Evolutionary conservation across 768 basidiomycete genomes (phyloP).

Genomic region (Rhizopogon roseolus): DNA sequence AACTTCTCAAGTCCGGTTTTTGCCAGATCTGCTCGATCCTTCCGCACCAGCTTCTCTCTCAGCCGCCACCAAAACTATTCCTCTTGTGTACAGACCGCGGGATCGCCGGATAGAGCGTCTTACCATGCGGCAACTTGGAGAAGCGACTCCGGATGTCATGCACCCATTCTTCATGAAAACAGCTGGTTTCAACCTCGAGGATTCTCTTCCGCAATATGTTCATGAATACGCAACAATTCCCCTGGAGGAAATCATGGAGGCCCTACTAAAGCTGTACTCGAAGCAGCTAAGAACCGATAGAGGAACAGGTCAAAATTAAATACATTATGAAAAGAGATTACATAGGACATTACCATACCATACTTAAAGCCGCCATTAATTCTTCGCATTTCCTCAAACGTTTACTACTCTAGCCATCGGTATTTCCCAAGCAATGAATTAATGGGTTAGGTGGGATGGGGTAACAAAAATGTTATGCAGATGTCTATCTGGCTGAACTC

Average conservation of each 20-base stretch:
- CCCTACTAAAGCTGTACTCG: constrained; percentile 70
- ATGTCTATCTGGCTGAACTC: constrained; percentile 25
- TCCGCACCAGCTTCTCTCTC: background rate
- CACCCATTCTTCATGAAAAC: constrained; percentile 85
- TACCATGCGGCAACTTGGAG: constrained; percentile 80
- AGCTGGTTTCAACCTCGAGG: constrained; percentile 78
- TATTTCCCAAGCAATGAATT: background rate
- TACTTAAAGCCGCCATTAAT: too few species aligned
- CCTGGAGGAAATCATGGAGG: constrained; percentile 81
- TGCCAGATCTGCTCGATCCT: background rate
- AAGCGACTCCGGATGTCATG: constrained; percentile 87
- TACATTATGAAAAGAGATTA: constrained; percentile 1
- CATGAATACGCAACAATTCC: constrained; percentile 84
- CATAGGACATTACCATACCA: background rate
- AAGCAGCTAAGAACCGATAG: constrained; percentile 50
- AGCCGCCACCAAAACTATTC: constrained; percentile 9
- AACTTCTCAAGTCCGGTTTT: background rate
- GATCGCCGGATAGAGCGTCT: constrained; percentile 70
- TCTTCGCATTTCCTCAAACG: background rate
- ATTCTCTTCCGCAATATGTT: constrained; percentile 82
- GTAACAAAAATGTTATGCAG: background rate
- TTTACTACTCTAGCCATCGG: constrained; percentile 1
- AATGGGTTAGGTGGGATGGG: constrained; percentile 1
- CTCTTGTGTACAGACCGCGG: constrained; percentile 50
- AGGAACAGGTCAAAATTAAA: constrained; percentile 14